Percentiles rank a stretch among this genome's conserved stretches.
These are phyloP conservation scores for Conringia planisiliqua DNA, from an alignment of 345 rosid species.

Conservation along the genomic window DNA sequence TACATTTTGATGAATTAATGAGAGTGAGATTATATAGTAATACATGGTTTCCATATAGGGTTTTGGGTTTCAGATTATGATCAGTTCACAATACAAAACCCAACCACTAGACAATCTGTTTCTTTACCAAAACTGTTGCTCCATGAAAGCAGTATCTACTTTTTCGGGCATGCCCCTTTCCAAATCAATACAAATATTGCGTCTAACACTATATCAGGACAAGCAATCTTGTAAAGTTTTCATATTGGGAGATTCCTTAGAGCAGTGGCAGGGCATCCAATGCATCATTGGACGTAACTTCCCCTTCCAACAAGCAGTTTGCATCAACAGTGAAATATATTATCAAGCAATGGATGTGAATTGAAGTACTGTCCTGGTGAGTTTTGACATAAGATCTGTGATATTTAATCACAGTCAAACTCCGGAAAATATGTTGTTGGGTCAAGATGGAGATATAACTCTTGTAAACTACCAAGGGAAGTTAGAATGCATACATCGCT, in stretches of 20 bases:
- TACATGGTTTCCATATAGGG: too few relatives aligned
- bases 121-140: not conserved
- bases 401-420: not conserved
- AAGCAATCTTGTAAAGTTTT: not conserved
- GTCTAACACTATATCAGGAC: not conserved
- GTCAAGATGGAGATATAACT: too few relatives aligned
- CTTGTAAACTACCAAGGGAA: constrained; percentile 9
- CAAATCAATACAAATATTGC: constrained; percentile 10
- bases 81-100: not conserved
- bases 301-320: not conserved
- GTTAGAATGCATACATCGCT: constrained; percentile 2
- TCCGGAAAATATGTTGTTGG: not conserved
- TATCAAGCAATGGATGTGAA: not conserved
- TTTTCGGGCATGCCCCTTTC: constrained; percentile 6
- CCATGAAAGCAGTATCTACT: not conserved
- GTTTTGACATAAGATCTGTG: not conserved
- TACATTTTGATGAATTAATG: too few relatives aligned
- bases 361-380: not conserved
- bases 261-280: not conserved
- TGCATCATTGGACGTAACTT: not conserved
- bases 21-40: too few relatives aligned
- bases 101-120: not conserved
- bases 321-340: not conserved
- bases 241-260: not conserved
- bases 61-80: not conserved